Evolutionary conservation across 805 yeast species (phyloP).

Genomic region (Lachancea sp.): DNA sequence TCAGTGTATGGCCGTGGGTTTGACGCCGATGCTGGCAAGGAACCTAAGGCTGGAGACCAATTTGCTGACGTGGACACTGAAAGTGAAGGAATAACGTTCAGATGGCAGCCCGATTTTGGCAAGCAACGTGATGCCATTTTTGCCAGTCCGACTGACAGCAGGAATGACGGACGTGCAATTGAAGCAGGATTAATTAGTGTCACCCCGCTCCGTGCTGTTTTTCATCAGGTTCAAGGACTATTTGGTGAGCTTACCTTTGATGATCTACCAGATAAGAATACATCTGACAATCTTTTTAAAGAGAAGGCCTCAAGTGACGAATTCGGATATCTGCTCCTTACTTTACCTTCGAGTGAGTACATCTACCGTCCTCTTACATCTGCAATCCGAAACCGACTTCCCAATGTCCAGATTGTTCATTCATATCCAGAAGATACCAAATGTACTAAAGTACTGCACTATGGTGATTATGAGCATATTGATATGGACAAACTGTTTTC

Average conservation of each 20-base stretch:
- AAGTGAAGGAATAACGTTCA: slow-evolving; percentile 44
- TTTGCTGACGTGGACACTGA: slow-evolving; percentile 35
- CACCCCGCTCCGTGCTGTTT: slow-evolving; percentile 68
- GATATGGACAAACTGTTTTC: slow-evolving; percentile 58
- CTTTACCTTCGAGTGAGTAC: slow-evolving; percentile 36
- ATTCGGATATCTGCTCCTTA: slow-evolving; percentile 8
- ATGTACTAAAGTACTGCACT: slow-evolving; percentile 53
- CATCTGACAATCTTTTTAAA: background rate
- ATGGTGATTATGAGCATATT: slow-evolving; percentile 84
- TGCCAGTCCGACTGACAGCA: slow-evolving; percentile 41
- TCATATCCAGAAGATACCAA: background rate
- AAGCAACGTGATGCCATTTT: slow-evolving; percentile 39
- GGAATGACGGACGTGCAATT: slow-evolving; percentile 67
- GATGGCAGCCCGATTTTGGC: slow-evolving; percentile 81
- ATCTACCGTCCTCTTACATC: slow-evolving; percentile 36
- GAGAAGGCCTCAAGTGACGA: background rate
- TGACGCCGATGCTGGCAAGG: slow-evolving; percentile 22
- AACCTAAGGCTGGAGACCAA: slow-evolving; percentile 27
- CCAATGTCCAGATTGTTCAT: slow-evolving; percentile 29
- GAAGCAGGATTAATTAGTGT: slow-evolving; percentile 59
- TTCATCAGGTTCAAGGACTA: slow-evolving; percentile 35
- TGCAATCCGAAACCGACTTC: slow-evolving; percentile 31
- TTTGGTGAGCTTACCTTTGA: slow-evolving; percentile 17
- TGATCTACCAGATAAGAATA: background rate
- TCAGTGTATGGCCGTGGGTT: slow-evolving; percentile 35